phyloP scores from a whole-genome alignment of 495 filamentous ascomycete genomes.

The Bacidia gigantensis region DNA sequence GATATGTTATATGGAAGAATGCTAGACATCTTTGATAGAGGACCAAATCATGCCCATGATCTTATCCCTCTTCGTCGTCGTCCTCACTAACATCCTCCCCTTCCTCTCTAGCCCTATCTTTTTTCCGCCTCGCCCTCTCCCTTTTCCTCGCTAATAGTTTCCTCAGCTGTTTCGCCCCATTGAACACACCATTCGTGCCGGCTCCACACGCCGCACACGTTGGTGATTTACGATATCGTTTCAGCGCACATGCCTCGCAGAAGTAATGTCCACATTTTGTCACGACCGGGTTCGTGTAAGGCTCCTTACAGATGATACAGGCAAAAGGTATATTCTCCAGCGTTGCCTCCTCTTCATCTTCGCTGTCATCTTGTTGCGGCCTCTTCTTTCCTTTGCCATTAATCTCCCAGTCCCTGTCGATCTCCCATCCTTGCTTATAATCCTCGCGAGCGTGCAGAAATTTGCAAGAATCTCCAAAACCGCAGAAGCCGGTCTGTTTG shows the following conservation, averaged over 20 bases:
- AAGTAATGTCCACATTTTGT: conserved; percentile 95
- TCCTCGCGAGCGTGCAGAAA: conserved; percentile 79
- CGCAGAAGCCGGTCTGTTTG: conserved; percentile 77
- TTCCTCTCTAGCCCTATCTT: conserved; percentile 55
- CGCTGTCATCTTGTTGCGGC: conserved; percentile 45
- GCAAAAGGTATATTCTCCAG: conserved; percentile 85
- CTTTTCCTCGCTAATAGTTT: conserved; percentile 74
- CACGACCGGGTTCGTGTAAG: conserved; percentile 69
- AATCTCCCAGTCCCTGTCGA: conserved; percentile 87
- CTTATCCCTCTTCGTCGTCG: conserved; percentile 31
- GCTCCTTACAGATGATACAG: conserved; percentile 79
- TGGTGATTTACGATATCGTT: conserved; percentile 68
- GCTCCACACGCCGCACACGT: conserved; percentile 74
- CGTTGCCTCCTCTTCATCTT: conserved; percentile 60
- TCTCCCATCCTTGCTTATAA: conserved; percentile 87
- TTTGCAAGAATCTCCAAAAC: conserved; percentile 42
- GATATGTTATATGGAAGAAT: too few species aligned
- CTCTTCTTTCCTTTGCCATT: conserved; percentile 46
- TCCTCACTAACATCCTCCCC: conserved; percentile 58
- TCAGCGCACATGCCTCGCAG: conserved; percentile 76
- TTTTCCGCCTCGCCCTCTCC: conserved; percentile 49
- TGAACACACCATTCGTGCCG: conserved; percentile 81
- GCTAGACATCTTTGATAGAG: too few species aligned
- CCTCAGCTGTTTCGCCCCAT: conserved; percentile 69
- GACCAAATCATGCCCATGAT: too few species aligned